Percentiles rank a stretch among this genome's conserved stretches.
phyloP scores from a whole-genome alignment of 139 green algal species.

The Auxenochlorella pyrenoidosa region DNA sequence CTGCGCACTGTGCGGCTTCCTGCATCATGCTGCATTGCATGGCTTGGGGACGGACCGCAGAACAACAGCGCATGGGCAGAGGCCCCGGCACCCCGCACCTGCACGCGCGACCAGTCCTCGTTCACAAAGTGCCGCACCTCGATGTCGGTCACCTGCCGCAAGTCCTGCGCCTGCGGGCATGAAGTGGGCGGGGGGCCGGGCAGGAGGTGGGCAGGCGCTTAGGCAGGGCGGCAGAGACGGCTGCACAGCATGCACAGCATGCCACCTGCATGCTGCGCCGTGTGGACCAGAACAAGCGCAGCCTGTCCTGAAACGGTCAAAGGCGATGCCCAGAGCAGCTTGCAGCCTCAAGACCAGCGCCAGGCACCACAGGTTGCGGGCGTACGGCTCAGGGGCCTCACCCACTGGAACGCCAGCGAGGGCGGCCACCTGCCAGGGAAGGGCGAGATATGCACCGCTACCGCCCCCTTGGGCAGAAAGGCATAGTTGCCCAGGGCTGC shows the following conservation, averaged over 20 bases:
- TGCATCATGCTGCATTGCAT: no score
- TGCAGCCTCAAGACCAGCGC: not conserved
- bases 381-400: not conserved
- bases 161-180: not conserved
- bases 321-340: no score
- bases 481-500: not conserved
- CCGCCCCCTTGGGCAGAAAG: not conserved
- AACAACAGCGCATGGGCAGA: no score
- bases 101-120: not conserved
- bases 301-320: no score
- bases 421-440: not conserved
- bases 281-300: no score
- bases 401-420: not conserved
- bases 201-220: not conserved
- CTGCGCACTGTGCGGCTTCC: no score
- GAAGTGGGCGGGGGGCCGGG: not conserved
- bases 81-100: not conserved
- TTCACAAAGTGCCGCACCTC: not conserved
- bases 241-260: not conserved
- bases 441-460: not conserved
- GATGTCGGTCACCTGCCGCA: not conserved
- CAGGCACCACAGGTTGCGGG: not conserved
- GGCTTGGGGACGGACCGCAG: no score
- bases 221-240: not conserved
- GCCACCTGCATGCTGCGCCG: not conserved